Base-by-base conservation (phyloP, 2,329 filamentous ascomycete species). In the Cordyceps javanica region DNA sequence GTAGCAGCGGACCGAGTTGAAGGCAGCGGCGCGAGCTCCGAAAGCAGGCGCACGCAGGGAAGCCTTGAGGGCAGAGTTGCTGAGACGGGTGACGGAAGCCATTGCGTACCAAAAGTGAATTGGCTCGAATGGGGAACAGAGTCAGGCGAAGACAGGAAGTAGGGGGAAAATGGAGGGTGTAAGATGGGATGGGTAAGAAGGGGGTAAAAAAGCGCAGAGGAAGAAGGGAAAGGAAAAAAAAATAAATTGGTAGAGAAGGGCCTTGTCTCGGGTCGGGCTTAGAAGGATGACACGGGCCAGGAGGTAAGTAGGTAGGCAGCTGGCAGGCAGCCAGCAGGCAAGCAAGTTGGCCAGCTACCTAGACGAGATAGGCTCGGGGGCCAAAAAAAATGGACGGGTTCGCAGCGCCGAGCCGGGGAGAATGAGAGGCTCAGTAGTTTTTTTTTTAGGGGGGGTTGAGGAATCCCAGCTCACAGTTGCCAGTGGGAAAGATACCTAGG, bases 1-100 rank as follows among this genome's bases (percentile, higher is more conserved):
- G 80, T 97, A 97, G 83, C 84, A 91, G 77, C 94, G 87, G 72
- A 89, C 78, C 72, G 89, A 87, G 78, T 87, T 91, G 81, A 91
- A 92, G 72, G 86, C 86, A 66, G 85, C 82, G 70, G 80, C 77
- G 71, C 86, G 85, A 72, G 85, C 81, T 73, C 82, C 81, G 70
- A 90, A 82, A 71, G 86, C 80, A 65, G 86, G 81, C 67, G 84
- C 77, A 71, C 82, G 78, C 70, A 90, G 77, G 60, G 88, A 86
- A 70, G 90, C 83, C 78, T 92, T 88, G 73, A 97, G 82, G 75
- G 90, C 86, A 74, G 89, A 83, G 71, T 88, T 86, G 78, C 88
- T 86, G 71, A 96, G 76, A 81, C 90, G 88, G 73, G 94, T 78
- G 73, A 90, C 83, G 71, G 90, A 86, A 73, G 91, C 88, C 90